Base-by-base conservation (phyloP, 768 basidiomycete species). In the Trametes punicea region DNA sequence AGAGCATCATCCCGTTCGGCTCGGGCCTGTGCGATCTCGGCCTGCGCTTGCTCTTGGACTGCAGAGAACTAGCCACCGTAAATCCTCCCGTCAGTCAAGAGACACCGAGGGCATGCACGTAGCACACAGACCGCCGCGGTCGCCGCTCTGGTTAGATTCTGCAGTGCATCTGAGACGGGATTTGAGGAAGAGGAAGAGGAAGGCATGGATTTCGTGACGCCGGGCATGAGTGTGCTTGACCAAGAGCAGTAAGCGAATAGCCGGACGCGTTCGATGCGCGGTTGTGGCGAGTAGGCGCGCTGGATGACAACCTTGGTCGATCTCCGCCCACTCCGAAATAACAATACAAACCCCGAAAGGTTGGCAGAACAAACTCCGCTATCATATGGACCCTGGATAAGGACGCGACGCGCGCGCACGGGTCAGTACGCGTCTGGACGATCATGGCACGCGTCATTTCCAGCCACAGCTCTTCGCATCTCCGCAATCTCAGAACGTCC, bases 31-130 rank as follows among this genome's bases (percentile, higher is more conserved):
- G 78, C 72, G 59, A 84, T 74, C 60, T 86, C 81, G 36, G 71
- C 68, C 59, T 78, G 78, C 4, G 80, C 75, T 52, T 80, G 77
- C n/a, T 77, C 76, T 57, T 88, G 84, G 16, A 80, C 73, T 31
- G 78, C 73, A 13, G 78, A 73, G 55, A 85, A 74, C 85, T 87
- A 45, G 9, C 18, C 29, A 21, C 30, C 25, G 5, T 20, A 23
- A 11, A 34, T 42, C 2, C 16, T 4, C 16, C 4, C 16, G 13
- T 18, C 25, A 39, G 55, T 41, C 50, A 45, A 47, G 42, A 36
- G 9, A 23, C 16, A 13, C 6, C 40, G 42, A 31, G 9, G 18
- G 25, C 27, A 34, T 16, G 40, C n/a, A 39, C 20, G 34, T 9
- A 6, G 31, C 23, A 34, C 9, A 53, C 51, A 27, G 60, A 79